These are phyloP conservation scores for Aspergillus biplanus DNA, from an alignment of 495 filamentous ascomycete species.

Conservation along the genomic window DNA sequence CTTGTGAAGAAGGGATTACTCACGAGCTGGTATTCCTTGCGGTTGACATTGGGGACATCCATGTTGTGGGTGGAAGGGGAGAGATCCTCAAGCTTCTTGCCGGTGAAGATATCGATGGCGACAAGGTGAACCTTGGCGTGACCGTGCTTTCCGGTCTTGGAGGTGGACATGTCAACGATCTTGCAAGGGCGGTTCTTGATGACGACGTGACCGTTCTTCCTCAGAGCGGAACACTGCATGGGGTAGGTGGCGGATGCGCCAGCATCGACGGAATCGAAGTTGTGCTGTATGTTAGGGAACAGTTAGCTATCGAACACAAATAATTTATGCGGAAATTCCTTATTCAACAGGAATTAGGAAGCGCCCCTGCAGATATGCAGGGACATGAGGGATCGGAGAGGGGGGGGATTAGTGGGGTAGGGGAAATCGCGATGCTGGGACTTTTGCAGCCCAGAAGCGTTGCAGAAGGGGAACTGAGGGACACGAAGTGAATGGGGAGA, in stretches of 20 bases:
- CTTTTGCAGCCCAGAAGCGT: conserved; percentile 26
- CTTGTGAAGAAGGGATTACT: conserved; percentile 40
- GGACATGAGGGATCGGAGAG: conserved; percentile 10
- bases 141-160: conserved; percentile 99
- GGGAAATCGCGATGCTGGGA: conserved; percentile 39
- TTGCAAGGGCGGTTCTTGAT: conserved; percentile 99
- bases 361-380: conserved; percentile 8
- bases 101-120: conserved; percentile 97
- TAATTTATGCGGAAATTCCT: background rate
- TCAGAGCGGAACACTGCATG: conserved; percentile 98
- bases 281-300: conserved; percentile 60
- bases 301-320: conserved; percentile 7
- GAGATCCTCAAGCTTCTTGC: conserved; percentile 99
- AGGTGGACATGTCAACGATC: conserved; percentile 99
- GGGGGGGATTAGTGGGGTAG: conserved; percentile 30
- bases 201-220: conserved; percentile 97
- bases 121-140: conserved; percentile 99
- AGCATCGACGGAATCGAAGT: conserved; percentile 92
- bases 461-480: conserved; percentile 11
- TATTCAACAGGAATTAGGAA: conserved; percentile 51
- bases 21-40: conserved; percentile 91
- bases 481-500: conserved; percentile 7
- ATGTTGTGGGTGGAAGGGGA: conserved; percentile 99
- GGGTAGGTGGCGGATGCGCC: conserved; percentile 93
- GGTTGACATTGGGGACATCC: conserved; percentile 93